Evolutionary conservation across 2,329 filamentous ascomycete genomes (phyloP).

Genomic region (Stachybotrys chlorohalonatus): DNA sequence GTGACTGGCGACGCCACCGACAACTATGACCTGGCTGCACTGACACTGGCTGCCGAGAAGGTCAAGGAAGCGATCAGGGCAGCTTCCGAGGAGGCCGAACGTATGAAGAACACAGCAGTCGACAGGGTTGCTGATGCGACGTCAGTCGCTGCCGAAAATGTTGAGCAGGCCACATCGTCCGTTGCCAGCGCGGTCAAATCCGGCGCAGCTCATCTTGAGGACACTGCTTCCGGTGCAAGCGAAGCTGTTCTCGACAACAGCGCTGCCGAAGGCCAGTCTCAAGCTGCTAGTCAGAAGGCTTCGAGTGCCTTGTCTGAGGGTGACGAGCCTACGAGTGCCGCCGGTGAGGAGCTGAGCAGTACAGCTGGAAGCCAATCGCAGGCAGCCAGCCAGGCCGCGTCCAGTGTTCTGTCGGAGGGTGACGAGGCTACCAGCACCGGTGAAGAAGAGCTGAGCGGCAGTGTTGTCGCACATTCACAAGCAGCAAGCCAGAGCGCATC

Average conservation of each 20-base stretch:
- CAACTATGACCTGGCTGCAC: slow-evolving; percentile 64
- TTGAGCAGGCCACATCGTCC: slow-evolving; percentile 6
- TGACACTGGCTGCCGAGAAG: slow-evolving; percentile 46
- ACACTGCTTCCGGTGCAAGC: slow-evolving; percentile 5
- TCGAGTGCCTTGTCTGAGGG: slow-evolving; percentile 4
- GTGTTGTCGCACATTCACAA: slow-evolving; percentile 1
- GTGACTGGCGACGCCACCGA: slow-evolving; percentile 63
- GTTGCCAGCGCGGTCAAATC: background rate
- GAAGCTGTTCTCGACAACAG: background rate
- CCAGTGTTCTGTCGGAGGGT: slow-evolving; percentile 4
- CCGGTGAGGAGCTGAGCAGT: slow-evolving; percentile 3
- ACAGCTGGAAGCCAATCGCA: slow-evolving; percentile 1
- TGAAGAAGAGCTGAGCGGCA: slow-evolving; percentile 3
- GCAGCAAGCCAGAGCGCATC: slow-evolving; percentile 5
- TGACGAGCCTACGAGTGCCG: background rate
- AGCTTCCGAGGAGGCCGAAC: slow-evolving; percentile 14
- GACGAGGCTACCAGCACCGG: background rate
- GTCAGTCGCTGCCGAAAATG: slow-evolving; percentile 9
- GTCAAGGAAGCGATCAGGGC: slow-evolving; percentile 11
- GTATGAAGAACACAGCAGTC: slow-evolving; percentile 19
- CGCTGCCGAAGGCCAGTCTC: background rate
- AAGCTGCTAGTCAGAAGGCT: slow-evolving; percentile 6
- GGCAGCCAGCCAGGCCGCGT: slow-evolving; percentile 3
- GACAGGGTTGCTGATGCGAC: slow-evolving; percentile 22
- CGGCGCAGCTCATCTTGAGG: slow-evolving; percentile 7